Evolutionary conservation across 306 rosid species (phyloP), one percentile per base, ranked within the genome.

Genomic region (Erythrophleum fordii): DNA sequence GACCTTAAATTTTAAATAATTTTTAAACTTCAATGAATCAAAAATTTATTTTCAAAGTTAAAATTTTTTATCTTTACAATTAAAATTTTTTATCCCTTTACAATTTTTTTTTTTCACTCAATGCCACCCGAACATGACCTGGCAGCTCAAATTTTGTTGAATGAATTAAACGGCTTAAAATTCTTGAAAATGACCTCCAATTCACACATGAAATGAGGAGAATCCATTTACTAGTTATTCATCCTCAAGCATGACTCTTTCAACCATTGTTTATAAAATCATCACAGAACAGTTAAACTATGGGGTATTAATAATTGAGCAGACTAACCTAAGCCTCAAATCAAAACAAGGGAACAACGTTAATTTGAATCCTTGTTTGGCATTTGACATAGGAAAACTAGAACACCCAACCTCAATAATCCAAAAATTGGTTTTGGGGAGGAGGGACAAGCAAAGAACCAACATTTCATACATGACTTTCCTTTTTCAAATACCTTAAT

Each of bases 401-500:
- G n/a, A 69, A 13, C 14, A 66, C 35, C 69, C 66, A 29, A 20
- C 84, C 22, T 42, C 55, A 73, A 74, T 73, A 75, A 82, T 72
- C 82, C 79, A 83, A 85, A 77, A 77, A 69, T 85, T 83, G 69
- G 84, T 86, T 89, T 62, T 69, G 76, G 85, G 82, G 80, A 84
- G 31, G 13, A 53, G 28, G 12, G 53, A 5, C 18, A 25, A 5
- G 25, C 23, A 58, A 82, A 75, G 72, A 52, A 80, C 88, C 92
- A 89, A 83, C 88, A 89, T 89, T 8, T 91, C 88, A 80, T 35
- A 37, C 34, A 68, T 69, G 87, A 55, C 85, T 85, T 86, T 83
- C 49, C 89, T 23, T 59, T 83, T 58, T 84, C 88, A 78, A 81
- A 84, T 35, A 67, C 69, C 96, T 94, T 94, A 89, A 91, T 94